Base-by-base conservation (phyloP, 2,329 filamentous ascomycete species). In the Claviceps purpurea region DNA sequence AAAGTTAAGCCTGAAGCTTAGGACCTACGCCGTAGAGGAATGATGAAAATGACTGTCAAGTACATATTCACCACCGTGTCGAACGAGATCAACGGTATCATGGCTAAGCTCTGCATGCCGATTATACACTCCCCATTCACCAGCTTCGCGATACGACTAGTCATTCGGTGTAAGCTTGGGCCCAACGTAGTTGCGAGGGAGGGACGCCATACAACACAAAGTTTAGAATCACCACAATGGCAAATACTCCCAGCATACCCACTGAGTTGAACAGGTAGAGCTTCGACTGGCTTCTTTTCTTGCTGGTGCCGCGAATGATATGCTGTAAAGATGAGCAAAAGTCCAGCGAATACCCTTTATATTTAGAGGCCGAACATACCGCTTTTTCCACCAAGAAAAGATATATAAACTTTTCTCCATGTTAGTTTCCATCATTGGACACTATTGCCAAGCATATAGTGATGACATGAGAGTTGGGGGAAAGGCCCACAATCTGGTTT, bases 311-410 rank as follows among this genome's bases (percentile, higher is more conserved):
- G 49, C 77, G 73, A 50, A 84, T 77, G 47, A 83, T 79, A 57
- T 79, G 76, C 74, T 79, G 41, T 11, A 4, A 40, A 34, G 18
- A 13, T 58, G 14, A 60, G 56, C 42, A 18, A 24, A n/a, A 20
- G 4, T 30, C 20, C 30, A 34, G 1, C 10, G 30, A 34, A 34
- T 46, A 16, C 7, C 20, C 7, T 1, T 6, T 2, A 16, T 16
- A n/a, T 26, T 26, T 7, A 18, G 34, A 48, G 18, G 61, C 64
- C 43, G 10, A 39, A 52, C 53, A 24, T 24, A 79, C 78, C 44
- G 76, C 79, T 64, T 80, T 81, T 61, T 84, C 81, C 1, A 81
- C 79, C 2, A 84, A 67, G 60, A 84, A 84, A 26, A 79, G 69
- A 59, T 84, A 84, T n/a, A 83, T 78, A 22, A 82, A 64, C 67